Evolutionary conservation across 345 rosid genomes (phyloP).

Genomic region (Citrus mangshanensis): DNA sequence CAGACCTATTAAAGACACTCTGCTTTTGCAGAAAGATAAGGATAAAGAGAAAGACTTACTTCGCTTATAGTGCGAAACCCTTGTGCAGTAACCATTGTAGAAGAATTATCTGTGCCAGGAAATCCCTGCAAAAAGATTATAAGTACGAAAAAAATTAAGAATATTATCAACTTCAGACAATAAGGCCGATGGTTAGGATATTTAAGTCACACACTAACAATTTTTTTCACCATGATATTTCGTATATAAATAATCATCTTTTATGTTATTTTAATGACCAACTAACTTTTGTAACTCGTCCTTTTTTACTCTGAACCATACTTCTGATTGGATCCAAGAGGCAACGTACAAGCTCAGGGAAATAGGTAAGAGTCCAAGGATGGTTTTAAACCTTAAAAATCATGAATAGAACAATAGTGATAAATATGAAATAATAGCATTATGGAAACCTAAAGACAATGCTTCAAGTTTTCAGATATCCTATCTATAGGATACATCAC

Average conservation of each 20-base stretch:
- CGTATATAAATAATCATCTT: neutral
- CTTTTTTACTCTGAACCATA: neutral
- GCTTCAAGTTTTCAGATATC: neutral
- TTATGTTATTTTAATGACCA: neutral
- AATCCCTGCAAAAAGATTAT: slow-evolving; percentile 42
- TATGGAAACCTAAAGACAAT: neutral
- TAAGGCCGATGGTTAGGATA: neutral
- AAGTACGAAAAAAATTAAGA: slow-evolving; percentile 2
- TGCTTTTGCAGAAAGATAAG: neutral
- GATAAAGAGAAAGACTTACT: slow-evolving; percentile 33
- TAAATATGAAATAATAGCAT: neutral
- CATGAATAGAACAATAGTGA: neutral
- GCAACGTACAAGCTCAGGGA: neutral
- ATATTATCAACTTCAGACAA: neutral
- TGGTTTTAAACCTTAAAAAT: neutral
- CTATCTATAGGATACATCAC: neutral
- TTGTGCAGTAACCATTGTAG: slow-evolving; percentile 48
- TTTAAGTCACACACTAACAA: neutral
- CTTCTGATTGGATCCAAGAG: neutral
- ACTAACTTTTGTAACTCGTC: neutral
- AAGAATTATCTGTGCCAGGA: slow-evolving; percentile 44
- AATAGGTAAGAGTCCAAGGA: neutral
- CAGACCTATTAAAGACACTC: neutral
- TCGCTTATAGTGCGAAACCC: slow-evolving; percentile 62
- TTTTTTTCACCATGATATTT: slow-evolving; percentile 1